These are phyloP conservation scores for Epichloe elymi DNA, from an alignment of 2,329 filamentous ascomycete genomes.

Conservation along the genomic window DNA sequence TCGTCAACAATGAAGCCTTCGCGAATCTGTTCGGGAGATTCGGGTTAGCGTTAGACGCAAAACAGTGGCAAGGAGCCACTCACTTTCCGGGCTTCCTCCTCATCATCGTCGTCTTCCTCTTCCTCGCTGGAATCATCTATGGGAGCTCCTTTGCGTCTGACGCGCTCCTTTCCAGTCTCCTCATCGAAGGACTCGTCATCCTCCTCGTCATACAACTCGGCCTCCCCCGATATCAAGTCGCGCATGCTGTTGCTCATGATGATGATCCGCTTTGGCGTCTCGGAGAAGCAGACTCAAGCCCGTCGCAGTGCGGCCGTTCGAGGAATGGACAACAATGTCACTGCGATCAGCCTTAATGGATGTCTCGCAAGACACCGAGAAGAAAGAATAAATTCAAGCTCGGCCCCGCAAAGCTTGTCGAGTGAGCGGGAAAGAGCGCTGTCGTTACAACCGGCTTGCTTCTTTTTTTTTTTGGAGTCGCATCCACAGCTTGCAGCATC, in stretches of 20 bases:
- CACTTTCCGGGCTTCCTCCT: slow-evolving; percentile 69
- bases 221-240: slow-evolving; percentile 73
- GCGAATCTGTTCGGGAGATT: slow-evolving; percentile 46
- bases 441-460: neutral
- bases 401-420: slow-evolving; percentile 3
- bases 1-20: slow-evolving; percentile 77
- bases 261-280: slow-evolving; percentile 9
- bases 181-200: slow-evolving; percentile 76
- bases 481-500: slow-evolving; percentile 12
- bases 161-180: slow-evolving; percentile 48
- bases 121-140: slow-evolving; percentile 84
- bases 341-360: neutral
- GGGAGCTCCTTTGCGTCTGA: slow-evolving; percentile 23
- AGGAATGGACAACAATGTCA: neutral
- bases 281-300: neutral
- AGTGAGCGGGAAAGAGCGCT: slow-evolving; percentile 5
- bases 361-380: slow-evolving; percentile 1
- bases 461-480: slow-evolving; percentile 14
- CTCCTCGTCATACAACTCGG: slow-evolving; percentile 74
- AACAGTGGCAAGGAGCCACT: neutral
- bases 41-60: slow-evolving; percentile 4
- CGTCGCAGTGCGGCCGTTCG: neutral
- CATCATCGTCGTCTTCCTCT: slow-evolving; percentile 84
- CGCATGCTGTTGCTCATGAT: slow-evolving; percentile 53
- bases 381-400: neutral